Conservation (phyloP, 371 early-diverging fungal species). For the Mucor lusitanicus region DNA sequence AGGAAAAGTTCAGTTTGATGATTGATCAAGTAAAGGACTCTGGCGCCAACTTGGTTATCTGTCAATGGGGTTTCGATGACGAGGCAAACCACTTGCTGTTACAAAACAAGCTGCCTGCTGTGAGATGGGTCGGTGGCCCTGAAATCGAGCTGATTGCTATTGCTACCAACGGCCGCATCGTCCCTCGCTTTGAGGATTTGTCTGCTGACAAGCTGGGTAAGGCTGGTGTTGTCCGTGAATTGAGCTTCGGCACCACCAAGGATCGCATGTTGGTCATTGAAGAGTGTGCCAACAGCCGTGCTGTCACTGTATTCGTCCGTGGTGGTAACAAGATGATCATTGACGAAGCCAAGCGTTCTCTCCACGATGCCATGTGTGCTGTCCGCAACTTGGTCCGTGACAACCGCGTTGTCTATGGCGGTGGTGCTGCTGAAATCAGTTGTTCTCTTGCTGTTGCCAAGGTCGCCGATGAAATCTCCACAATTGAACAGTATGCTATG, state of each 20-base stretch:
- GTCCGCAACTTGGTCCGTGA: conserved; percentile 97
- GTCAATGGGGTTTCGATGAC: conserved; percentile 99
- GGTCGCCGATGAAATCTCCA: conserved; percentile 91
- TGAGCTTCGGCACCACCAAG: conserved; percentile 97
- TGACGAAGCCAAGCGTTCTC: conserved; percentile 99
- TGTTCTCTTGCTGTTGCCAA: conserved; percentile 91
- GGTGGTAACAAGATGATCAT: conserved; percentile 99
- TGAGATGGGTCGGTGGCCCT: conserved; percentile 99
- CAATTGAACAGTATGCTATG: conserved; percentile 98
- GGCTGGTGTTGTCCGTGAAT: conserved; percentile 94
- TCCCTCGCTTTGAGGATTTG: conserved; percentile 99
- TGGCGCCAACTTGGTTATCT: conserved; percentile 98
- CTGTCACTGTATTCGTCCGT: conserved; percentile 98
- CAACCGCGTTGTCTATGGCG: conserved; percentile 99
- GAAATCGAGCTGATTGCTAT: conserved; percentile 99
- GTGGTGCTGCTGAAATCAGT: conserved; percentile 98
- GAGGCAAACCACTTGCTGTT: conserved; percentile 99
- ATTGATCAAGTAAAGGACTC: conserved; percentile 95
- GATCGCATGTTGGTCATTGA: conserved; percentile 99
- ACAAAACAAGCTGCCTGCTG: conserved; percentile 98
- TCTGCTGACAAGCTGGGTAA: conserved; percentile 88
- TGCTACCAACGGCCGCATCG: conserved; percentile 98
- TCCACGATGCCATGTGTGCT: conserved; percentile 99
- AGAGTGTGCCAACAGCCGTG: conserved; percentile 96
- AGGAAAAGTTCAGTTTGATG: conserved; percentile 96